phyloP scores from a whole-genome alignment of 306 rosid species.

The Citrullus mucosospermus region DNA sequence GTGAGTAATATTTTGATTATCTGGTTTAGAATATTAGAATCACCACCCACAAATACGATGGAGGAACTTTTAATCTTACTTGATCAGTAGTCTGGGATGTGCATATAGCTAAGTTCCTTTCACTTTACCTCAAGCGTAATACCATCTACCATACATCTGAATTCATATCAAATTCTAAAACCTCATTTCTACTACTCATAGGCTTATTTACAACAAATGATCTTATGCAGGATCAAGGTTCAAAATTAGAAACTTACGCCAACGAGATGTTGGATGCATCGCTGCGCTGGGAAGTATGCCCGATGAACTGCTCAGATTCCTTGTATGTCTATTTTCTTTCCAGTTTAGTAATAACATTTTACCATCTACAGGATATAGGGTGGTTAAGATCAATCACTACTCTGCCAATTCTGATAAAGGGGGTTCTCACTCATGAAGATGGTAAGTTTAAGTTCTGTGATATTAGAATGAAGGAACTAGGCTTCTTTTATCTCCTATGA shows the following conservation, averaged over 20 bases:
- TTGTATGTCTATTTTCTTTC: background rate
- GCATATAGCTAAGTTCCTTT: background rate
- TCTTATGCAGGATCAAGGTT: slow-evolving; percentile 36
- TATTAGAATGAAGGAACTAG: background rate
- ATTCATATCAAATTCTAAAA: background rate
- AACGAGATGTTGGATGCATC: slow-evolving; percentile 29
- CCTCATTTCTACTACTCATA: background rate
- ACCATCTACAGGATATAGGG: slow-evolving; percentile 15
- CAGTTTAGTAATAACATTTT: background rate
- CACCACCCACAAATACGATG: background rate
- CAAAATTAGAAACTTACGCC: slow-evolving; percentile 25
- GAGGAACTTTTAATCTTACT: background rate
- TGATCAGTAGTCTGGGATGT: background rate
- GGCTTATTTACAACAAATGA: background rate
- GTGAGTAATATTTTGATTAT: slow-evolving; percentile 27
- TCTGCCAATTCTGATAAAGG: slow-evolving; percentile 30
- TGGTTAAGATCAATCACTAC: slow-evolving; percentile 29
- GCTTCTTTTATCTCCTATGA: background rate
- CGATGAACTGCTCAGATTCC: background rate
- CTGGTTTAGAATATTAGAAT: background rate
- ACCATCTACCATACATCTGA: background rate
- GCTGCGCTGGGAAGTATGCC: slow-evolving; percentile 42
- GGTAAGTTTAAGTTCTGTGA: slow-evolving; percentile 15
- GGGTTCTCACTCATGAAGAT: slow-evolving; percentile 33
- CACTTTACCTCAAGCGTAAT: background rate